These are phyloP conservation scores for Aphanomyces euteiches DNA, from an alignment of 352 stramenopile species.

Conservation along the genomic window DNA sequence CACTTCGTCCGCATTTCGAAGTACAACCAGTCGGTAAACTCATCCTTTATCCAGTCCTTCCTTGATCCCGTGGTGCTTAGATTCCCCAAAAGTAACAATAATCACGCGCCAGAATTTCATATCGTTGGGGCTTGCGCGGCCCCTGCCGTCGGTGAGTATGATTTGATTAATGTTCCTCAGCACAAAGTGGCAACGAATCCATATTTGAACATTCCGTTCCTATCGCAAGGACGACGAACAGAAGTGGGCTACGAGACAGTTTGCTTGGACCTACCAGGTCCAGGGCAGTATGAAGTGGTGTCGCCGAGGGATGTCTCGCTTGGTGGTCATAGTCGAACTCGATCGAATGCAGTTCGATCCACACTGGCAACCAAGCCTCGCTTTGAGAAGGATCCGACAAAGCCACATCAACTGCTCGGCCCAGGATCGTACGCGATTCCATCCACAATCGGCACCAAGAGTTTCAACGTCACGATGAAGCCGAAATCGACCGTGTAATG, in stretches of 20 bases:
- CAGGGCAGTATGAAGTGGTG: slow-evolving; percentile 41
- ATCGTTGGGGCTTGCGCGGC: slow-evolving; percentile 26
- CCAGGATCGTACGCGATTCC: slow-evolving; percentile 54
- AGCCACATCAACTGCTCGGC: slow-evolving; percentile 42
- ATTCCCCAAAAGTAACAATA: slow-evolving; percentile 27
- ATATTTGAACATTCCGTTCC: slow-evolving; percentile 25
- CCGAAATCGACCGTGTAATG: slow-evolving; percentile 18
- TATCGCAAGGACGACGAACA: slow-evolving; percentile 15
- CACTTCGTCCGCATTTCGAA: slow-evolving; percentile 28
- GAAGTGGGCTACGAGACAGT: slow-evolving; percentile 22
- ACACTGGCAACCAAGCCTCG: slow-evolving; percentile 50
- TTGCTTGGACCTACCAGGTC: slow-evolving; percentile 41
- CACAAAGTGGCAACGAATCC: slow-evolving; percentile 26
- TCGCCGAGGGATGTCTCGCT: slow-evolving; percentile 10
- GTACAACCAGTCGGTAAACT: slow-evolving; percentile 9
- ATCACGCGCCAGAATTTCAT: slow-evolving; percentile 28
- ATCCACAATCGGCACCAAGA: slow-evolving; percentile 54
- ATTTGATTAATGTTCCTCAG: slow-evolving; percentile 19
- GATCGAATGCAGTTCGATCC: slow-evolving; percentile 39
- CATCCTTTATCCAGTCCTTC: background rate
- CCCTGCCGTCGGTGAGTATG: slow-evolving; percentile 28
- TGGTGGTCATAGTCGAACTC: slow-evolving; percentile 31
- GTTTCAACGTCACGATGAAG: slow-evolving; percentile 65
- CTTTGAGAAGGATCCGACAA: slow-evolving; percentile 51
- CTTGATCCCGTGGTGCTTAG: background rate